phyloP scores from a whole-genome alignment of 106 monocot genomes.

The Iris macrosiphon region DNA sequence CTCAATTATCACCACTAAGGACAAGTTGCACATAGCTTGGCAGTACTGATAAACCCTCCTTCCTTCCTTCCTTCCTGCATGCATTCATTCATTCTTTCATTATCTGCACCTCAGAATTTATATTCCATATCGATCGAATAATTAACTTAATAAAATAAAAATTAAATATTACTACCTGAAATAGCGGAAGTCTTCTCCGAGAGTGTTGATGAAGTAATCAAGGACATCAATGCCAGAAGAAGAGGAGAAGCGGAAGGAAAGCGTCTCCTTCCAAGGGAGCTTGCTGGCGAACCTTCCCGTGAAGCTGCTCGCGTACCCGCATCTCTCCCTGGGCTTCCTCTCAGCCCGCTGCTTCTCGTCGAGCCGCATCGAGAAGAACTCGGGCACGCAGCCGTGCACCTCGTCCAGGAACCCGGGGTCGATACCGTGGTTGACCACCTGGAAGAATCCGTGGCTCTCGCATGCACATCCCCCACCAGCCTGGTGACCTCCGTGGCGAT shows the following conservation, averaged over 20 bases:
- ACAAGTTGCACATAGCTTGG: slow-evolving; percentile 27
- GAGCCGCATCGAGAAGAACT: slow-evolving; percentile 58
- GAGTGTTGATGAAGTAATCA: slow-evolving; percentile 19
- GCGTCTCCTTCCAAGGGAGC: slow-evolving; percentile 81
- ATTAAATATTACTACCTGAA: slow-evolving; percentile 23
- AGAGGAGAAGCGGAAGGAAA: slow-evolving; percentile 43
- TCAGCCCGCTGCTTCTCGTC: slow-evolving; percentile 42
- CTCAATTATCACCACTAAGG: slow-evolving; percentile 42
- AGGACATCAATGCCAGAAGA: slow-evolving; percentile 8
- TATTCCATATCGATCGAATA: too few species aligned
- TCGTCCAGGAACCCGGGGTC: slow-evolving; percentile 20
- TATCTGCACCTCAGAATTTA: background rate
- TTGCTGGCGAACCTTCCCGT: slow-evolving; percentile 55
- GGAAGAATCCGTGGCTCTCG: slow-evolving; percentile 65
- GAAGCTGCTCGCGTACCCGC: slow-evolving; percentile 72
- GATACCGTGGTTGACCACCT: slow-evolving; percentile 68
- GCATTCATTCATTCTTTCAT: too few species aligned
- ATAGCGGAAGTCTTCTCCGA: slow-evolving; percentile 21
- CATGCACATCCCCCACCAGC: slow-evolving; percentile 34
- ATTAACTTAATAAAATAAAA: too few species aligned
- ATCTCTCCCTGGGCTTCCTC: slow-evolving; percentile 41
- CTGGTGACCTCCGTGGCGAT: slow-evolving; percentile 1
- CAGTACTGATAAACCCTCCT: slow-evolving; percentile 50
- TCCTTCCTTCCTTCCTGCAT: too few species aligned
- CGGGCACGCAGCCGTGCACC: slow-evolving; percentile 28